Conservation (phyloP, 2,329 filamentous ascomycete species). For the Pestalotiopsis sp. region DNA sequence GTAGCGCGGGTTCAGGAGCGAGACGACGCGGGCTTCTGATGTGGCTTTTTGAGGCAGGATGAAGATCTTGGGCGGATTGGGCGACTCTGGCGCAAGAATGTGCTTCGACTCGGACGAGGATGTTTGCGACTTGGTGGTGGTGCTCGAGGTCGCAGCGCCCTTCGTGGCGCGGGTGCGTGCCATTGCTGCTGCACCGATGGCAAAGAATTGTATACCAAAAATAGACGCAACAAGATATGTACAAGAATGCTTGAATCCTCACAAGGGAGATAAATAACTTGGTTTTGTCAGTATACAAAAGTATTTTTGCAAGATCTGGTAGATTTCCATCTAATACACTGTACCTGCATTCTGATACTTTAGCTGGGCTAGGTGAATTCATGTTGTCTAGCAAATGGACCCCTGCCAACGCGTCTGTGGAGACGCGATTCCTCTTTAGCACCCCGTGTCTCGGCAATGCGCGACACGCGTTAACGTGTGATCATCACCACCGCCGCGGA, state of each 20-base stretch:
- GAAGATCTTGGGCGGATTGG: conserved; percentile 58
- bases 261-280: background rate
- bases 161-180: conserved; percentile 48
- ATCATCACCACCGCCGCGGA: background rate
- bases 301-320: background rate
- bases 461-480: background rate
- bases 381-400: background rate
- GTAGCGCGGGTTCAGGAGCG: conserved; percentile 62
- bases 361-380: background rate
- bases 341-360: background rate
- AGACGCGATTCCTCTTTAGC: conserved; percentile 6
- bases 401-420: conserved; percentile 7
- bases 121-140: conserved; percentile 28
- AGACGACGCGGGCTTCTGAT: conserved; percentile 59
- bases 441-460: background rate
- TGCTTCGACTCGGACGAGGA: conserved; percentile 40
- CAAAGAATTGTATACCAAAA: background rate
- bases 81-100: conserved; percentile 39
- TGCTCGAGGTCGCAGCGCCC: conserved; percentile 29
- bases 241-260: background rate
- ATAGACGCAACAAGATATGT: background rate
- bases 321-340: background rate
- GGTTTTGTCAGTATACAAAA: background rate
- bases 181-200: conserved; percentile 36
- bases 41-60: conserved; percentile 61